Percentiles rank a stretch among this genome's conserved stretches.
These are phyloP conservation scores for Aureobasidium sp. DNA, from an alignment of 2,329 filamentous ascomycete species.

Conservation along the genomic window DNA sequence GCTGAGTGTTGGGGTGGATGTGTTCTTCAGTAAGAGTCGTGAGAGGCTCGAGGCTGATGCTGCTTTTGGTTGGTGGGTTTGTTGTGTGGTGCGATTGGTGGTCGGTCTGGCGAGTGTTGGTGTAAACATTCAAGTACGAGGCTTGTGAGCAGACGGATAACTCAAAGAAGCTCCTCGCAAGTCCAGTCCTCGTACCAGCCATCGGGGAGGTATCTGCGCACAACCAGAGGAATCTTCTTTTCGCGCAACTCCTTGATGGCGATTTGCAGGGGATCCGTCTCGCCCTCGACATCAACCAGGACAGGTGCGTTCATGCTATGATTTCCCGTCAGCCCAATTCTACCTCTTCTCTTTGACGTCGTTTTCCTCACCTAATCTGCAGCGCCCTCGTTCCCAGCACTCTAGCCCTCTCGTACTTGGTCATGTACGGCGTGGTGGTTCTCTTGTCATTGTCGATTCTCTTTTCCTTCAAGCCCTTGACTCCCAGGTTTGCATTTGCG, in stretches of 20 bases:
- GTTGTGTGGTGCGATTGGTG: neutral
- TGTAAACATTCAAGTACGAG: neutral
- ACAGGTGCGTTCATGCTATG: conserved; percentile 88
- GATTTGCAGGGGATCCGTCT: conserved; percentile 95
- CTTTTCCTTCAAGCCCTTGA: conserved; percentile 61
- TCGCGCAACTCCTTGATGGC: conserved; percentile 94
- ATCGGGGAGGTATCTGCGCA: conserved; percentile 91
- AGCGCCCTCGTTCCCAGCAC: conserved; percentile 88
- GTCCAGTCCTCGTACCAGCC: conserved; percentile 99
- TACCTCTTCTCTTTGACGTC: neutral
- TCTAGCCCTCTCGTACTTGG: conserved; percentile 93
- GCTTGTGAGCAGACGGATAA: neutral
- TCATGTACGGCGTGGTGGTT: conserved; percentile 96
- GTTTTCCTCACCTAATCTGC: conserved; percentile 70
- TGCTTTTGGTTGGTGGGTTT: neutral
- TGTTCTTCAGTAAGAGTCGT: neutral
- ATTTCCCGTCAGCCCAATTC: conserved; percentile 31
- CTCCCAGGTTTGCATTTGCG: conserved; percentile 43
- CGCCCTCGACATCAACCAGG: conserved; percentile 90
- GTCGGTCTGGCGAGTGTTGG: neutral
- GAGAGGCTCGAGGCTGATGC: neutral
- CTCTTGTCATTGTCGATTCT: conserved; percentile 84
- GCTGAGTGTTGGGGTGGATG: neutral
- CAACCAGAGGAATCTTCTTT: conserved; percentile 97
- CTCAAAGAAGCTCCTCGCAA: conserved; percentile 78